phyloP scores from a whole-genome alignment of 305 asterid species.

The Rubia balearica region DNA sequence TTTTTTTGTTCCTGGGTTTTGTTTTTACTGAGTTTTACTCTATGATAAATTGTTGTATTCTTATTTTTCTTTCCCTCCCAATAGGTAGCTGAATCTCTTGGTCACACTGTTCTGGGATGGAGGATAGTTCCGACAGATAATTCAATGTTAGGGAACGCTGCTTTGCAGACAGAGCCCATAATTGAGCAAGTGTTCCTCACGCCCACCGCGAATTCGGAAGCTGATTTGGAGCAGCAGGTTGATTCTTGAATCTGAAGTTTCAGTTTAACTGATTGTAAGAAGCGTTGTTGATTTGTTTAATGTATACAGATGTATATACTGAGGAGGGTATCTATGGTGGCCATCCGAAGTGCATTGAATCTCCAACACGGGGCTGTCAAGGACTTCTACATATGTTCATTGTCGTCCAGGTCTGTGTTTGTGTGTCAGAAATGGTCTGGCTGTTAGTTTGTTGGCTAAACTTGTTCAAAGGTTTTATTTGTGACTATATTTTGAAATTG shows the following conservation, averaged over 20 bases:
- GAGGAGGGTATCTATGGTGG: slow-evolving; percentile 96
- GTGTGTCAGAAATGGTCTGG: background rate
- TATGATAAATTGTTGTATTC: background rate
- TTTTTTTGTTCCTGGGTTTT: background rate
- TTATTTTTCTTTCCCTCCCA: background rate
- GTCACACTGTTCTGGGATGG: slow-evolving; percentile 97
- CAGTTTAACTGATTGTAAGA: background rate
- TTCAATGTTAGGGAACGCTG: slow-evolving; percentile 87
- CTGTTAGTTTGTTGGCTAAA: background rate
- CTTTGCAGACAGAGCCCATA: slow-evolving; percentile 92
- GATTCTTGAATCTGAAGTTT: background rate
- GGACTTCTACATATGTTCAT: slow-evolving; percentile 95
- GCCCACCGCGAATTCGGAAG: slow-evolving; percentile 63
- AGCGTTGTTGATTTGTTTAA: slow-evolving; percentile 3
- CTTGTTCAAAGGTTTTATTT: background rate
- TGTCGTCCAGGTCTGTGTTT: slow-evolving; percentile 77
- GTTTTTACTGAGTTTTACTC: background rate
- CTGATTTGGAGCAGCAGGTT: slow-evolving; percentile 96
- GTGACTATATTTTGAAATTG: slow-evolving; percentile 20
- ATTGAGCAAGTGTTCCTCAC: slow-evolving; percentile 98
- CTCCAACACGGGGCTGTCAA: slow-evolving; percentile 83
- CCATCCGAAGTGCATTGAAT: slow-evolving; percentile 95
- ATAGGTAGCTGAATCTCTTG: slow-evolving; percentile 98
- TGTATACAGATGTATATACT: slow-evolving; percentile 76
- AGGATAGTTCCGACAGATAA: slow-evolving; percentile 82